Conservation (phyloP, 345 rosid genomes). For the Ailanthus altissimus region DNA sequence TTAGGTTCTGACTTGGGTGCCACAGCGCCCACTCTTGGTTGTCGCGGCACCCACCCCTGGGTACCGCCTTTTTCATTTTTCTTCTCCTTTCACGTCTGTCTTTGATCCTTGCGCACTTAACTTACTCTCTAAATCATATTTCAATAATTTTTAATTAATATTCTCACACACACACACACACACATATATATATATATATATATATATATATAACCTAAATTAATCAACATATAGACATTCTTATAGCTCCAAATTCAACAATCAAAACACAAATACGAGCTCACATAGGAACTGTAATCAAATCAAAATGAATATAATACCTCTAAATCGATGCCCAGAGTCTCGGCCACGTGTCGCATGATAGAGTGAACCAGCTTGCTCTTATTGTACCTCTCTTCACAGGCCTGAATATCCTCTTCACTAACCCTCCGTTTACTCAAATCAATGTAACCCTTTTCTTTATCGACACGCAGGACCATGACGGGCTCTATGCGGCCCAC, state of each 20-base stretch:
- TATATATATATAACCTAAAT: constrained; percentile 3
- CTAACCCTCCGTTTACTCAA: constrained; percentile 93
- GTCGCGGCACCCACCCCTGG: too few relatives aligned
- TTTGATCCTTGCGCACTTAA: too few relatives aligned
- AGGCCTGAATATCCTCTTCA: constrained; percentile 88
- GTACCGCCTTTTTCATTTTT: too few relatives aligned
- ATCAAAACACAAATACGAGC: not conserved
- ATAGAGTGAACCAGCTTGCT: constrained; percentile 99
- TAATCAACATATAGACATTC: not conserved
- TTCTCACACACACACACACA: too few relatives aligned
- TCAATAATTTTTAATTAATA: too few relatives aligned
- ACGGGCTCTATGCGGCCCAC: constrained; percentile 98
- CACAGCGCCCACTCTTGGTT: too few relatives aligned
- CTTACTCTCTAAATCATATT: too few relatives aligned
- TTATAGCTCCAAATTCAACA: not conserved
- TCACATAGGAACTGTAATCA: not conserved
- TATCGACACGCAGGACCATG: constrained; percentile 96
- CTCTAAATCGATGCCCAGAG: constrained; percentile 84
- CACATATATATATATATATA: too few relatives aligned
- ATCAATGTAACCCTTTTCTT: constrained; percentile 95
- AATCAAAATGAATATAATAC: constrained; percentile 31
- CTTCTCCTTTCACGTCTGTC: too few relatives aligned
- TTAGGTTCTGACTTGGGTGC: too few relatives aligned
- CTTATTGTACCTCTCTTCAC: constrained; percentile 98
- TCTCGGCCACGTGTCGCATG: constrained; percentile 98